Evolutionary conservation across 495 filamentous ascomycete genomes (phyloP).

Genomic region (Hypoxylon perforatum): DNA sequence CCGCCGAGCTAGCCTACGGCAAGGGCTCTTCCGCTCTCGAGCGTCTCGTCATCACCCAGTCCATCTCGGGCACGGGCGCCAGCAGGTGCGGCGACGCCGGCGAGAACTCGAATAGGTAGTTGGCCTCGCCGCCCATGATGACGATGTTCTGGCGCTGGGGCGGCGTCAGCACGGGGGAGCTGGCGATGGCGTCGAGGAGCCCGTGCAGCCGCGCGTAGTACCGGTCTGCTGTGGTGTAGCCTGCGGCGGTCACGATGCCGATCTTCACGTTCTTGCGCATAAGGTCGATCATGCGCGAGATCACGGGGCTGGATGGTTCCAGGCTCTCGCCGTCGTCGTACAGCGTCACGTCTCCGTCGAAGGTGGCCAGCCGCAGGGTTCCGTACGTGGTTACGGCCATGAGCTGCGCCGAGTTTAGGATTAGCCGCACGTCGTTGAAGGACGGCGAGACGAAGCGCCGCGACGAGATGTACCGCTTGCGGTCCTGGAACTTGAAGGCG

Average conservation of each 20-base stretch:
- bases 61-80: constrained; percentile 89
- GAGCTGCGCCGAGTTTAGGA: constrained; percentile 93
- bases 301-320: constrained; percentile 76
- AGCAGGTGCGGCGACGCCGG: constrained; percentile 63
- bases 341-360: constrained; percentile 97
- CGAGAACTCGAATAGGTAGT: constrained; percentile 85
- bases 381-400: constrained; percentile 79
- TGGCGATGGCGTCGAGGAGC: constrained; percentile 82
- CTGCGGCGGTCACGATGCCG: constrained; percentile 96
- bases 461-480: constrained; percentile 83
- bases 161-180: constrained; percentile 65
- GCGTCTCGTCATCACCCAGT: constrained; percentile 92
- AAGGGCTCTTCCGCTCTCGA: constrained; percentile 78
- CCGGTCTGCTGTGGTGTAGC: constrained; percentile 85
- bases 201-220: constrained; percentile 89
- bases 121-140: constrained; percentile 87
- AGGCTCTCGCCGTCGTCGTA: constrained; percentile 93
- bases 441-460: constrained; percentile 95
- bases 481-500: constrained; percentile 91
- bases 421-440: constrained; percentile 95
- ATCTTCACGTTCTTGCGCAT: constrained; percentile 73
- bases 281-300: constrained; percentile 76
- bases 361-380: constrained; percentile 85
- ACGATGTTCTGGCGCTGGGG: constrained; percentile 79
- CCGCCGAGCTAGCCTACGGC: constrained; percentile 90